Percentiles rank a stretch among this genome's conserved stretches.
Evolutionary conservation across 2,329 filamentous ascomycete species (phyloP).

Genomic region (Fusarium falciforme): DNA sequence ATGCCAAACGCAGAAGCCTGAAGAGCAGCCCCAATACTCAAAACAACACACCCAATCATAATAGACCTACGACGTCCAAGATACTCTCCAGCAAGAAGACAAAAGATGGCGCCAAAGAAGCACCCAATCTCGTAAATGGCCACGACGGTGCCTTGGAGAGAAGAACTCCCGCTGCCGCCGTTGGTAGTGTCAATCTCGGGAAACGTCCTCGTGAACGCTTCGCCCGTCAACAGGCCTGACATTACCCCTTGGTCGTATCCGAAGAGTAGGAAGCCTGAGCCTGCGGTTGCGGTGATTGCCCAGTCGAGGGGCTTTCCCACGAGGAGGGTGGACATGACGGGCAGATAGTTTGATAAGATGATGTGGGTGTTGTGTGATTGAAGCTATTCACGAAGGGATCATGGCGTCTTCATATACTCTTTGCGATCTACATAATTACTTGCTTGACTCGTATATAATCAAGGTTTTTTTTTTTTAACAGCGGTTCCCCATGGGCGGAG

Average conservation of each 20-base stretch:
- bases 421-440: not conserved
- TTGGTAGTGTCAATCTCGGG: conserved; percentile 52
- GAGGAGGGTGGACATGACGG: conserved; percentile 38
- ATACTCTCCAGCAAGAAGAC: conserved; percentile 54
- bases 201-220: conserved; percentile 47
- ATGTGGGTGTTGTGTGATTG: not conserved
- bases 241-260: conserved; percentile 50
- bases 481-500: not conserved
- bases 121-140: conserved; percentile 62
- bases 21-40: conserved; percentile 56
- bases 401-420: conserved; percentile 35
- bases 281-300: conserved; percentile 51
- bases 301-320: conserved; percentile 52
- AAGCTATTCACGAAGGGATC: conserved; percentile 27
- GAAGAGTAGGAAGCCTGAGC: conserved; percentile 52
- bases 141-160: conserved; percentile 58
- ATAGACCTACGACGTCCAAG: conserved; percentile 56
- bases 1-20: conserved; percentile 54
- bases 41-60: conserved; percentile 53
- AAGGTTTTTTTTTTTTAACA: conserved; percentile 26
- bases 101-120: conserved; percentile 58
- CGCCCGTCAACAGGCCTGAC: conserved; percentile 48
- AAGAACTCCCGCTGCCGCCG: conserved; percentile 53
- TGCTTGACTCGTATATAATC: conserved; percentile 27
- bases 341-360: not conserved